Conservation (phyloP, 2,329 filamentous ascomycete species). For the Saccharata proteae region DNA sequence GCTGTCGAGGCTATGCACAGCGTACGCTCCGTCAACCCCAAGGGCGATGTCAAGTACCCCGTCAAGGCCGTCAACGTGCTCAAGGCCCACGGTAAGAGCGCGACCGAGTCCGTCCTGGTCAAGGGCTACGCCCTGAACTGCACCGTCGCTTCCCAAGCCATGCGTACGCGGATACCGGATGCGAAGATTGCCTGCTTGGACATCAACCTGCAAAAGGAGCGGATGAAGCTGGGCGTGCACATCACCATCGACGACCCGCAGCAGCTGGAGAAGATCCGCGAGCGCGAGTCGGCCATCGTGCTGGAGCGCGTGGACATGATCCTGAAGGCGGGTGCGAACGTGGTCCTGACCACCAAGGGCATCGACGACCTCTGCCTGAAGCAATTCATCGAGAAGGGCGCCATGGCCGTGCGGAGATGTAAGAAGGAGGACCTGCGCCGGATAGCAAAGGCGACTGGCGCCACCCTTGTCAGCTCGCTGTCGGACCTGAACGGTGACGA, state of each 20-base stretch:
- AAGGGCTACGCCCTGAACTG: slow-evolving; percentile 98
- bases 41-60: slow-evolving; percentile 86
- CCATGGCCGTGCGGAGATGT: slow-evolving; percentile 89
- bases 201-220: slow-evolving; percentile 97
- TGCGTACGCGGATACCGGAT: slow-evolving; percentile 84
- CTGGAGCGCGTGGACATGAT: slow-evolving; percentile 95
- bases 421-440: slow-evolving; percentile 97
- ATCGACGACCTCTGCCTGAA: slow-evolving; percentile 95
- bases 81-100: slow-evolving; percentile 93
- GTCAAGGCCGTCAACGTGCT: slow-evolving; percentile 99
- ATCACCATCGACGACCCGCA: slow-evolving; percentile 96
- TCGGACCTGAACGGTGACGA: slow-evolving; percentile 97
- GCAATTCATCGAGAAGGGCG: slow-evolving; percentile 84
- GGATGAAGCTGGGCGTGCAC: slow-evolving; percentile 98
- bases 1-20: slow-evolving; percentile 92
- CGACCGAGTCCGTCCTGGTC: slow-evolving; percentile 75
- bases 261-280: slow-evolving; percentile 92
- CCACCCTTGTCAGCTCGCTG: slow-evolving; percentile 81
- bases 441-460: slow-evolving; percentile 92
- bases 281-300: slow-evolving; percentile 84
- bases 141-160: slow-evolving; percentile 95
- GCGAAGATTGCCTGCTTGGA: slow-evolving; percentile 95
- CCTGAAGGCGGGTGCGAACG: slow-evolving; percentile 91
- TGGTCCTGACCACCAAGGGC: slow-evolving; percentile 92
- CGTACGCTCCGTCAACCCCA: slow-evolving; percentile 86